Conservation (phyloP, 805 yeast species). For the Candida xyloterini region DNA sequence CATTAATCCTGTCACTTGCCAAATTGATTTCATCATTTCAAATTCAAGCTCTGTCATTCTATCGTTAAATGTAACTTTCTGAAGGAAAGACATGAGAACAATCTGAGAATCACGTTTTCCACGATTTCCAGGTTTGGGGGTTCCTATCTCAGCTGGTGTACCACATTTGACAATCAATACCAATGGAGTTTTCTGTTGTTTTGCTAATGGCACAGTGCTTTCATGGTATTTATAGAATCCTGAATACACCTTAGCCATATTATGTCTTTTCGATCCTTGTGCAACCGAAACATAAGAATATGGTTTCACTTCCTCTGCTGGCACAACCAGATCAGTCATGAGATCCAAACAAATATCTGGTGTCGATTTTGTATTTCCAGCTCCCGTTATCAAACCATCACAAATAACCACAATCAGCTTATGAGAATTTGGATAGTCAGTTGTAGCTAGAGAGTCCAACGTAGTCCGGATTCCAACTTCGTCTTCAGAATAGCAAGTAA, state of each 20-base stretch:
- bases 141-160: constrained; percentile 69
- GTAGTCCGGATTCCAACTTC: constrained; percentile 83
- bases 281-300: constrained; percentile 94
- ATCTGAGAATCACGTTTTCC: constrained; percentile 96
- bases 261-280: constrained; percentile 90
- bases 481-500: constrained; percentile 95
- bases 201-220: constrained; percentile 67
- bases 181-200: constrained; percentile 84
- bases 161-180: constrained; percentile 83
- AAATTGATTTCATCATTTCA: constrained; percentile 68
- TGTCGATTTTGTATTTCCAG: constrained; percentile 83
- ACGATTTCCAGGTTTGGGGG: constrained; percentile 85
- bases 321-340: constrained; percentile 77
- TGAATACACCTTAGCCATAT: constrained; percentile 94
- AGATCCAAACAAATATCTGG: constrained; percentile 85
- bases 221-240: constrained; percentile 90
- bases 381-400: constrained; percentile 93
- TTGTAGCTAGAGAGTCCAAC: constrained; percentile 88
- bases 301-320: constrained; percentile 73
- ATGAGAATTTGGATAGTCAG: constrained; percentile 94
- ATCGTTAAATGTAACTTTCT: constrained; percentile 84
- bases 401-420: constrained; percentile 81
- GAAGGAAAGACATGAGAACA: constrained; percentile 85
- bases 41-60: constrained; percentile 90
- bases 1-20: constrained; percentile 83